Percentiles rank a stretch among this genome's conserved stretches.
These are phyloP conservation scores for Adansonia madagascariensis DNA, from an alignment of 441 rosid species.

Conservation along the genomic window DNA sequence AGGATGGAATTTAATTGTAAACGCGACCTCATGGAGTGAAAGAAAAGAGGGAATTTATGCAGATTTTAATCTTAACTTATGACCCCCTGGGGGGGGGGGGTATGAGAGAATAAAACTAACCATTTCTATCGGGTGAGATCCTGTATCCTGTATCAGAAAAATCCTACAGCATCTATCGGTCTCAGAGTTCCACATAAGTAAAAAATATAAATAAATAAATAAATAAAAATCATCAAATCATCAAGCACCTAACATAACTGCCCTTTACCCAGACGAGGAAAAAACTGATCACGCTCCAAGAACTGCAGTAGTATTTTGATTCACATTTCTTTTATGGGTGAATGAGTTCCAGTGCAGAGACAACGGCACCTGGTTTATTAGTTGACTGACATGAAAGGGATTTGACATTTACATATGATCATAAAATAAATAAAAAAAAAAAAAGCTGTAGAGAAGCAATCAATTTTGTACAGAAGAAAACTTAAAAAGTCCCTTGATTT, in stretches of 20 bases:
- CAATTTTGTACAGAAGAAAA: constrained; percentile 6
- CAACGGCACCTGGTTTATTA: constrained; percentile 34
- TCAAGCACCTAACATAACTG: neutral
- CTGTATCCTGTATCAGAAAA: neutral
- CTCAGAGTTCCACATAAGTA: neutral
- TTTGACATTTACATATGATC: constrained; percentile 36
- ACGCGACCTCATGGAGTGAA: no score
- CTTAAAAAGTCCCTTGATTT: constrained; percentile 16
- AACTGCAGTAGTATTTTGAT: neutral
- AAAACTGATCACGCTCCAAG: neutral
- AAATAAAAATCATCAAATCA: no score
- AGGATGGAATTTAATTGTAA: no score
- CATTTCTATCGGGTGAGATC: no score
- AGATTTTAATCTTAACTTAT: no score
- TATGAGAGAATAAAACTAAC: no score
- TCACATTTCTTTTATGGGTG: constrained; percentile 12
- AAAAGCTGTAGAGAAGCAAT: constrained; percentile 19
- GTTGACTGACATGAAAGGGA: constrained; percentile 31
- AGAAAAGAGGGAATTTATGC: no score
- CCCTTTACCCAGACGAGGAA: neutral
- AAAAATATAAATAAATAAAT: neutral
- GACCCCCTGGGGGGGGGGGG: no score
- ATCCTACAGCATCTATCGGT: neutral
- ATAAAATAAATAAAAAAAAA: constrained; percentile 5
- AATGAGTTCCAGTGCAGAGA: neutral